These are phyloP conservation scores for Crithidia bombi DNA, from an alignment of 208 protist species.

Conservation along the genomic window DNA sequence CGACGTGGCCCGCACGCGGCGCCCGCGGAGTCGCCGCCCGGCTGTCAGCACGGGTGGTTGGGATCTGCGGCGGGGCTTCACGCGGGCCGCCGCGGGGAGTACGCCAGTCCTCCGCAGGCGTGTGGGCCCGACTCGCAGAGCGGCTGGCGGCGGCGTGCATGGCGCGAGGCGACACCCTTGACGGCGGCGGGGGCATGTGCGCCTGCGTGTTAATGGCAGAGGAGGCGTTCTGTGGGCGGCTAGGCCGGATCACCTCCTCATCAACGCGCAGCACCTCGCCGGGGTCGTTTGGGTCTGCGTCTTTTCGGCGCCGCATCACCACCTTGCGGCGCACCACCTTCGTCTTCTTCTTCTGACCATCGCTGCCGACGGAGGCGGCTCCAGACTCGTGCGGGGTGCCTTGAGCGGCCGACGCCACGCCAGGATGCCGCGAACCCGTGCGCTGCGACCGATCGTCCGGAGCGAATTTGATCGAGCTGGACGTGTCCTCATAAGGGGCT, in stretches of 20 bases:
- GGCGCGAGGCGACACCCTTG: slow-evolving; percentile 52
- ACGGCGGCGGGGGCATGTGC: slow-evolving; percentile 33
- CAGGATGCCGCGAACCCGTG: slow-evolving; percentile 4
- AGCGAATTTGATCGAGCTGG: neutral
- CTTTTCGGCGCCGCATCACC: slow-evolving; percentile 28
- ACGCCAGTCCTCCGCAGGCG: slow-evolving; percentile 21
- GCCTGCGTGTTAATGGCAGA: neutral
- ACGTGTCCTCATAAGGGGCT: slow-evolving; percentile 10
- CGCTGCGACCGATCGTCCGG: slow-evolving; percentile 3
- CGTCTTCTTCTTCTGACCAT: slow-evolving; percentile 15
- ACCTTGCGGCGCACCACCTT: slow-evolving; percentile 34
- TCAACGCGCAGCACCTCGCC: slow-evolving; percentile 31
- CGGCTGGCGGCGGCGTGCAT: slow-evolving; percentile 37
- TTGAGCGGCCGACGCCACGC: slow-evolving; percentile 4
- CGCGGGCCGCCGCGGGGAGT: slow-evolving; percentile 13
- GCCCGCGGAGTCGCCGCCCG: slow-evolving; percentile 23
- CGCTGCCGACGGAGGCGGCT: slow-evolving; percentile 12
- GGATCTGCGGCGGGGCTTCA: slow-evolving; percentile 29
- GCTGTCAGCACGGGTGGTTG: slow-evolving; percentile 26
- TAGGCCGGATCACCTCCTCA: slow-evolving; percentile 35
- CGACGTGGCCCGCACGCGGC: slow-evolving; percentile 3
- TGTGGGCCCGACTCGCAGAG: slow-evolving; percentile 26
- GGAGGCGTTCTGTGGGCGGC: slow-evolving; percentile 16
- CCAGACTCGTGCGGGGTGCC: slow-evolving; percentile 12
- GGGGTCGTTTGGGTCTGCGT: slow-evolving; percentile 28